Evolutionary conservation across 2,329 filamentous ascomycete genomes (phyloP), one percentile per base, ranked within the genome.

Genomic region (Fusarium sp.): DNA sequence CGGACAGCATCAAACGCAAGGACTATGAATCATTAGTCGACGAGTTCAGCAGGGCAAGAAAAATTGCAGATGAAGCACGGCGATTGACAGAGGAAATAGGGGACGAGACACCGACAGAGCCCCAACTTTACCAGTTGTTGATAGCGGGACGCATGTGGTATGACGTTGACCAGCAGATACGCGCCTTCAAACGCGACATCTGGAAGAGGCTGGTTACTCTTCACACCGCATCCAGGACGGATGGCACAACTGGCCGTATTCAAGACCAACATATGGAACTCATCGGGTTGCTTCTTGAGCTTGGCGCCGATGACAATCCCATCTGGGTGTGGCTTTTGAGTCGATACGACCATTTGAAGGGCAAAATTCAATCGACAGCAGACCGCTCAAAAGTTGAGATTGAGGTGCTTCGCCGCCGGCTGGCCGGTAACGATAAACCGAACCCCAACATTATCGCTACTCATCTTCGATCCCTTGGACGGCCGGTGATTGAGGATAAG

Each of bases 261-360:
- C 94, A 96, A 79, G 94, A 98, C 75, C 89, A 91, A 80, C 93
- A 98, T 78, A 94, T 98, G 90, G 94, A 98, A 80, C 87, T 98
- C 54, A 98, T 99, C 62, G 88, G 91, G 28, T 87, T 98, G 41
- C 87, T 99, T 60, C 85, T 99, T n/a, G 96, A 99, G 81, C 86
- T 99, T 26, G 97, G 96, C 12, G 95, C 98, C 6, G 93, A 97
- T 15, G 95, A 98, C 68, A 99, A 97, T 77, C 96, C 96, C 3
- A 97, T 99, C 71, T 98, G 94, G 94, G 89, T 97, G 17, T 99
- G 96, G 95, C 90, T 99, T 32, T 86, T 96, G 63, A 98, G 94
- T 79, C 91, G 94, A 51, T 97, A 95, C 79, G 94, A 98, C 73
- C 92, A 95, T 79, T 87, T 99, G 63, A 98, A 96, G 82, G 91